Evolutionary conservation across 495 filamentous ascomycete species (phyloP).

Genomic region (Penicillium waksmanii): DNA sequence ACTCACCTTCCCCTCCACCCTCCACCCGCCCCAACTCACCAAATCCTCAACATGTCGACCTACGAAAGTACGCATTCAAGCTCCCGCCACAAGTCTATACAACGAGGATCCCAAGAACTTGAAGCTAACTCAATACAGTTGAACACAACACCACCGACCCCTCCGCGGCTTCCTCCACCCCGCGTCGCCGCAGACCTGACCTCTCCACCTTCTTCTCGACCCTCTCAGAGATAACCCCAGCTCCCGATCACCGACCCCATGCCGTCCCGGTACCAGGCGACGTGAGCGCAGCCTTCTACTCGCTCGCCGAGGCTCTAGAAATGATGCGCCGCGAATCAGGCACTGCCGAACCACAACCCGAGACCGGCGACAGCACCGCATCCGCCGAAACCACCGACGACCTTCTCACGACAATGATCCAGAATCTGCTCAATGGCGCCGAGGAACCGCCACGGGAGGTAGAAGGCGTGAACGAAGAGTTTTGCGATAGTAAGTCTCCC

Average conservation of each 20-base stretch:
- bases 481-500: constrained; percentile 62
- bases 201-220: constrained; percentile 86
- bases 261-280: constrained; percentile 74
- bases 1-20: constrained; percentile 6
- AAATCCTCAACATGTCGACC: constrained; percentile 50
- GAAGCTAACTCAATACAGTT: constrained; percentile 53
- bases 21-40: neutral
- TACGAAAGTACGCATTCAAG: constrained; percentile 52
- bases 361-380: constrained; percentile 5
- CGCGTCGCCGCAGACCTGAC: constrained; percentile 68
- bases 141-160: constrained; percentile 73
- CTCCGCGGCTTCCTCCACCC: constrained; percentile 32
- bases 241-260: constrained; percentile 53
- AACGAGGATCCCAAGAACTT: constrained; percentile 1
- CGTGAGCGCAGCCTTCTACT: constrained; percentile 64
- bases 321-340: constrained; percentile 45
- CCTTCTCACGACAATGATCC: constrained; percentile 64
- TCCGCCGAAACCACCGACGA: constrained; percentile 34
- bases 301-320: constrained; percentile 61
- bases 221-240: constrained; percentile 65
- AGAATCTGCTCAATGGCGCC: constrained; percentile 63
- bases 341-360: constrained; percentile 16
- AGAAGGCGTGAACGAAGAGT: constrained; percentile 77
- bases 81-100: neutral
- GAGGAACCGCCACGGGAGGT: constrained; percentile 68